Base-by-base conservation (phyloP, 2,329 filamentous ascomycete species). In the Huntiella moniliformis region DNA sequence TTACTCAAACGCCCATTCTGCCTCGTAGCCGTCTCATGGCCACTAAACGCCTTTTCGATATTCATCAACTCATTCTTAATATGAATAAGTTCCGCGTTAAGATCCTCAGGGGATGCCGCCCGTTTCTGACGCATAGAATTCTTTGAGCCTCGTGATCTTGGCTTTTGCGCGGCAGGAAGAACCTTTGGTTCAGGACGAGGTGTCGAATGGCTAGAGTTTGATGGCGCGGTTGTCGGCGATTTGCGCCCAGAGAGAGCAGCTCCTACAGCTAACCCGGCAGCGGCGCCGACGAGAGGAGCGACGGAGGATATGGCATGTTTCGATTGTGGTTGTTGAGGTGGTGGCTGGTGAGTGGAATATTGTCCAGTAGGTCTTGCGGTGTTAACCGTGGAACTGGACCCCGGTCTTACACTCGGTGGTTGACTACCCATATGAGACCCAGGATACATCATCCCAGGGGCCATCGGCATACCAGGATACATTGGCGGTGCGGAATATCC, bases 341-440 rank as follows among this genome's bases (percentile, higher is more conserved):
- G 22, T 28, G 22, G 22, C 22, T 28, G 22, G 1, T 28, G 22
- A 28, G 22, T 6, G 3, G 22, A 6, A 8, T 28, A 28, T 28
- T 28, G 22, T 28, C 22, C 22, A 6, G 22, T 28, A 28, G 22
- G 22, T 28, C 22, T 28, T 3, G 22, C 40, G 12, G 46, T 37
- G 12, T 44, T 22, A 16, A 38, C 42, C 4, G 45, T 47, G 10
- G 45, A 42, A 28, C 32, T 42, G 4, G 45, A 42, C 4, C 40
- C 18, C 10, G 40, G 40, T 7, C 40, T 31, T 11, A 33, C 40
- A 34, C 28, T 42, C 7, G 31, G 31, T 6, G 40, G 31, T 18
- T 42, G 40, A 8, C 28, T 34, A 34, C 31, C 31, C 7, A 34
- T 31, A 13, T 32, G 34, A 16, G 40, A 31, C 3, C 22, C 22